These are phyloP conservation scores for Camellia oleifera DNA, from an alignment of 179 eudicot genomes.

Conservation along the genomic window DNA sequence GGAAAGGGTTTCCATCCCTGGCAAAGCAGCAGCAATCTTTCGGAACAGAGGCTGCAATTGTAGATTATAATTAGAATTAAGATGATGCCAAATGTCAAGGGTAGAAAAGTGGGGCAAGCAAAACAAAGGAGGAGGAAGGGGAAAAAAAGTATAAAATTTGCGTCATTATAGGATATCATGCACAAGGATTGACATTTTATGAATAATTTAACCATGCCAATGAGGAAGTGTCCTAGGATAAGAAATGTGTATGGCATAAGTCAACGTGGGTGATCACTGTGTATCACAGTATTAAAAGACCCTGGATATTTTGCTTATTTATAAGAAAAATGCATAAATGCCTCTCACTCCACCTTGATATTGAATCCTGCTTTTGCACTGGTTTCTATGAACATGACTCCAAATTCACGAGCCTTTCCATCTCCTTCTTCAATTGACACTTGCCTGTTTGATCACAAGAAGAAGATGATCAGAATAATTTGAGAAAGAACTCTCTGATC, in stretches of 20 bases:
- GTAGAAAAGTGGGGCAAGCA: not conserved
- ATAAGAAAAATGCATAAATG: not conserved
- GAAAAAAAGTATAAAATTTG: not conserved
- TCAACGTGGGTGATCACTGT: not conserved
- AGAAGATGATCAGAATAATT: not conserved
- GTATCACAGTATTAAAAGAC: not conserved
- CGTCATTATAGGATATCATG: not conserved
- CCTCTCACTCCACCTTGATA: slow-evolving; percentile 54
- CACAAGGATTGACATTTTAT: not conserved
- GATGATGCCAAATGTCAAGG: not conserved
- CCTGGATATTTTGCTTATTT: not conserved
- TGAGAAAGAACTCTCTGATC: not conserved
- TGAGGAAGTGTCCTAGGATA: not conserved
- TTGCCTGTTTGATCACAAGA: slow-evolving; percentile 50
- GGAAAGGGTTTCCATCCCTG: slow-evolving; percentile 83
- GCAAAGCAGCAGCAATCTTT: slow-evolving; percentile 86
- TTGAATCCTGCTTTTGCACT: slow-evolving; percentile 95
- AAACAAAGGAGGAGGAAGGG: not conserved
- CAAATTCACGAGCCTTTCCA: slow-evolving; percentile 62
- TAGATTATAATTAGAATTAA: not conserved
- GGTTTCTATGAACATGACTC: slow-evolving; percentile 81
- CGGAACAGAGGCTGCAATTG: slow-evolving; percentile 75
- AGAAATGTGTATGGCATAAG: not conserved
- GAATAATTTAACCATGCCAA: not conserved
- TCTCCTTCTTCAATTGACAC: slow-evolving; percentile 93